These are phyloP conservation scores for Tricholoma flavovirens DNA, from an alignment of 768 basidiomycete genomes.

Conservation along the genomic window DNA sequence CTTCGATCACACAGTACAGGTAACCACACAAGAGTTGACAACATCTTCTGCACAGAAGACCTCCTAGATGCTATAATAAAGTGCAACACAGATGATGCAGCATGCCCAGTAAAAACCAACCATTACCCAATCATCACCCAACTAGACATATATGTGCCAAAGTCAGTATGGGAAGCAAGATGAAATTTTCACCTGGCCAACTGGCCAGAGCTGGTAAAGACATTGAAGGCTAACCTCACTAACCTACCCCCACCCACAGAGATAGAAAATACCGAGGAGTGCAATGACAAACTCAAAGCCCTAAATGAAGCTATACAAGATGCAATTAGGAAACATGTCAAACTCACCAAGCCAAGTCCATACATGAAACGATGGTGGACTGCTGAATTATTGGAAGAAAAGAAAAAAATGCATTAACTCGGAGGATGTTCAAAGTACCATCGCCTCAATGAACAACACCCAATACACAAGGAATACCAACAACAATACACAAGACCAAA, in stretches of 20 bases:
- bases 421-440: too few species aligned
- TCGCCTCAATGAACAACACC: too few species aligned
- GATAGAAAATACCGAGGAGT: background rate
- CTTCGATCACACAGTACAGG: conserved; percentile 12
- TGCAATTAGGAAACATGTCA: too few species aligned
- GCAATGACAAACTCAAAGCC: background rate
- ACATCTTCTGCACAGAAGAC: conserved; percentile 20
- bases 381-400: too few species aligned
- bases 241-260: background rate
- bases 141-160: background rate
- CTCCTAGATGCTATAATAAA: conserved; percentile 6
- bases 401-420: too few species aligned
- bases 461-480: background rate
- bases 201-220: background rate
- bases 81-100: conserved; percentile 11
- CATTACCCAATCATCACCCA: background rate
- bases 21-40: conserved; percentile 26
- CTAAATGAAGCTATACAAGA: background rate
- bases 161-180: background rate
- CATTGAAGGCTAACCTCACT: background rate
- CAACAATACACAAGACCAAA: background rate
- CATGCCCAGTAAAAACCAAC: background rate
- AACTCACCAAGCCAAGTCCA: too few species aligned
- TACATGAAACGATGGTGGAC: too few species aligned
- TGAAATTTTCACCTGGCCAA: background rate